Base-by-base conservation (phyloP, 495 filamentous ascomycete species). In the Penicillium cosmopolitanum region DNA sequence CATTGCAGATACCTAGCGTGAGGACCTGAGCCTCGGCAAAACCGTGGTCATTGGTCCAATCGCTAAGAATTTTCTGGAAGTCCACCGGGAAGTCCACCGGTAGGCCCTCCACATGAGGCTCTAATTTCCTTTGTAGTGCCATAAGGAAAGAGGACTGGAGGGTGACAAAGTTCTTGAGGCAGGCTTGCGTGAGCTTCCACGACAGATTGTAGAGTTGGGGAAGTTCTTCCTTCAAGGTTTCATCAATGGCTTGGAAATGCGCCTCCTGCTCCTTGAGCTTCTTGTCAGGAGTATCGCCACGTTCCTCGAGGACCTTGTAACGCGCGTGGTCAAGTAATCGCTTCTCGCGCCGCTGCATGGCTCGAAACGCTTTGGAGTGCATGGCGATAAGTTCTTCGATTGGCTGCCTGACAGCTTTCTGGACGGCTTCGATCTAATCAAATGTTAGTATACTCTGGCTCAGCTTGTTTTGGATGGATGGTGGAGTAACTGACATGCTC, bases 301-400 rank as follows among this genome's bases (percentile, higher is more conserved):
- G 82, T 36, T 91, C 91, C 67, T 87, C 89, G 46, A 88, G 78
- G 19, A 86, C 81, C 66, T 89, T 92, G 66, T 86, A 93, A 59
- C 88, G 89, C 54, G 92, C 90, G 71, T 93, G 97, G 68, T 97
- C 93, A 36, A 91, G 76, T 5, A 96, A 83, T 33, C 92, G 88
- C 75, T 97, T 97, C 54, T 91, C 87, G 11, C 95, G 88, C 73
- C 97, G 96, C 62, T 88, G 87, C 86, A 97, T 96, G 5, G 96
- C 84, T 50, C 89, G 85, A 40, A 89, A 87, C 2, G 94, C 92
- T 8, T 88, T 89, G 51, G 89, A 86, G 62, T 96, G 89, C 10
- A 93, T 82, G 66, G 88, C 86, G 56, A 97, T 86, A 34, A 96
- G 77, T 25, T 85, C 84, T 64, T 90, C 84, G 74, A 98, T 92